These are phyloP conservation scores for Monosporascus cannonballus DNA, from an alignment of 2,329 filamentous ascomycete genomes.

Conservation along the genomic window DNA sequence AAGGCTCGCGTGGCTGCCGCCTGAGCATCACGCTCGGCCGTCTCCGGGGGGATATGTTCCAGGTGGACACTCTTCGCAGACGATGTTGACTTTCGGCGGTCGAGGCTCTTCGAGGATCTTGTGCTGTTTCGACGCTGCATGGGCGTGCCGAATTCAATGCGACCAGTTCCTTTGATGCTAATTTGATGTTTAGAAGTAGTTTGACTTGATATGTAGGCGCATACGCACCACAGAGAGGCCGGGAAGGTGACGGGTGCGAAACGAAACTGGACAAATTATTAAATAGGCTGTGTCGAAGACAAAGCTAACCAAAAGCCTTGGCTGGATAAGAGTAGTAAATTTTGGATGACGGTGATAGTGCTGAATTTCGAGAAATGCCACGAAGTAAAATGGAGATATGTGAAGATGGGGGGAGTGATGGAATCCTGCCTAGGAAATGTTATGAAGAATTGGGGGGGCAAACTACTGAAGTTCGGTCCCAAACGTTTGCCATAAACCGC, in stretches of 20 bases:
- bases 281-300: conserved; percentile 10
- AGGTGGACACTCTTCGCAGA: conserved; percentile 41
- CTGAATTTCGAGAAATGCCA: conserved; percentile 18
- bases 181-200: background rate
- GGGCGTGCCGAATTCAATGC: conserved; percentile 1
- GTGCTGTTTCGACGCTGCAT: conserved; percentile 48
- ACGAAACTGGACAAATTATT: conserved; percentile 5
- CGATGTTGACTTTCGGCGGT: conserved; percentile 48
- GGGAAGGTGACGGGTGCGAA: conserved; percentile 1
- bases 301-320: conserved; percentile 21
- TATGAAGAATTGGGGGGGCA: background rate
- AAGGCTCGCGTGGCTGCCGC: conserved; percentile 58
- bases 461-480: no score
- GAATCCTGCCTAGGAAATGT: background rate
- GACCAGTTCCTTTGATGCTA: no score
- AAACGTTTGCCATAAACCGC: no score
- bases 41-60: conserved; percentile 41
- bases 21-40: conserved; percentile 53
- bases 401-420: conserved; percentile 4
- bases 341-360: conserved; percentile 18
- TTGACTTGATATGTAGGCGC: background rate
- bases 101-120: conserved; percentile 35
- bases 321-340: conserved; percentile 14
- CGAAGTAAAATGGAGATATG: conserved; percentile 13
- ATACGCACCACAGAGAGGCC: background rate